A percentile compares a stretch with the other conserved stretches of the same genome.
Evolutionary conservation across 139 green algal genomes (phyloP).

Genomic region (Chlorella sp.): DNA sequence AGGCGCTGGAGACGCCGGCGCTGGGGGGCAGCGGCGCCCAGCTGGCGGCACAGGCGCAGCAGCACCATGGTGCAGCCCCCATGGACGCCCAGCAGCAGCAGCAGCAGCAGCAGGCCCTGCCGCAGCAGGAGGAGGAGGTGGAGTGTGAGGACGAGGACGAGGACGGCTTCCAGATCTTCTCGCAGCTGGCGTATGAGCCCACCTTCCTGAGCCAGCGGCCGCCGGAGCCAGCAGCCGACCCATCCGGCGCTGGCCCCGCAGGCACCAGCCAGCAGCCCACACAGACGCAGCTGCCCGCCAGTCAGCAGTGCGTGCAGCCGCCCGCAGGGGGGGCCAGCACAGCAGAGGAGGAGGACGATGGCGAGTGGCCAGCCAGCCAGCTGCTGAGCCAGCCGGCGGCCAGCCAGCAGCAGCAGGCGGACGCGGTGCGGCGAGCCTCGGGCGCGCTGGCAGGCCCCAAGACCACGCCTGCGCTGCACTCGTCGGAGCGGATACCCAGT

Average conservation of each 20-base stretch:
- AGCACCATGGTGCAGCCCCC: not conserved
- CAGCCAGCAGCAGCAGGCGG: not conserved
- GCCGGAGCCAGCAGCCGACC: not conserved
- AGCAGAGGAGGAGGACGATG: not conserved
- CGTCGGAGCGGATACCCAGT: slow-evolving; percentile 28
- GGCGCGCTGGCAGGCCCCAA: not conserved
- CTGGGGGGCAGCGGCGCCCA: not conserved
- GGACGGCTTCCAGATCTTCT: slow-evolving; percentile 45
- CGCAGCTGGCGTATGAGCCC: slow-evolving; percentile 46
- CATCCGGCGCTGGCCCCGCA: not conserved
- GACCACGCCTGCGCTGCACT: slow-evolving; percentile 38
- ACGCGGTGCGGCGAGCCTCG: not conserved
- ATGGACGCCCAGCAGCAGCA: not conserved
- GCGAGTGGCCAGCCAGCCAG: not conserved
- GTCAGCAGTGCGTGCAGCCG: slow-evolving; percentile 9
- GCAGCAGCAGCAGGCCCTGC: not conserved
- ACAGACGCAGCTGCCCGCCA: slow-evolving; percentile 9
- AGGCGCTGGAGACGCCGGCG: slow-evolving; percentile 37
- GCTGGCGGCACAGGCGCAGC: not conserved
- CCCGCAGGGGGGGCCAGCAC: not conserved
- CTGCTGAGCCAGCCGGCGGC: slow-evolving; percentile 2
- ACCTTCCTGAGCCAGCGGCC: slow-evolving; percentile 25
- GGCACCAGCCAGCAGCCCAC: slow-evolving; percentile 18
- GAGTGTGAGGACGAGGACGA: slow-evolving; percentile 26
- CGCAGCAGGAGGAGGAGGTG: not conserved